Base-by-base conservation (phyloP, 176 grass and related monocot genomes). In the Eremochloa ophiuroides region DNA sequence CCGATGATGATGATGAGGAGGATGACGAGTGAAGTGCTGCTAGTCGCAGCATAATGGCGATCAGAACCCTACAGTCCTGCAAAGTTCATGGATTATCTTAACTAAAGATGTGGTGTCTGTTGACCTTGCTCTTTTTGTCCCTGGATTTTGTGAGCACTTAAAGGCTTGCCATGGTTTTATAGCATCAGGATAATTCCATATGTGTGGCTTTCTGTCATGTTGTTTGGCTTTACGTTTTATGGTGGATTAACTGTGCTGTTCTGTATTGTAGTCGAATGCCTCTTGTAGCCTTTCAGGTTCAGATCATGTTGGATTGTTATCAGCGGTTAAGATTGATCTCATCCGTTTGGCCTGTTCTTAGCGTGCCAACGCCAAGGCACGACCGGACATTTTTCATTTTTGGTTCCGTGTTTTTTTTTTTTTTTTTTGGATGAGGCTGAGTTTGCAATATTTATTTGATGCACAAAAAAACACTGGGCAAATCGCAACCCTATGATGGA, bases 21-120 rank as follows among this genome's bases (percentile, higher is more conserved):
- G 88, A 93, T 33, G 94, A 97, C 7, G 91, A 97, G 44, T 93
- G 75, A 90, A 84, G 3, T 76, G 29, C 55, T 59, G 23, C 46
- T 59, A 41, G 66, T 62, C 46, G 11, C 9, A 41, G 23, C 59
- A 27, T 29, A 69, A 62, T 76, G 38, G 74, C 26, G 4, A 66
- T 14, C n/a, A 2, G 29, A 75, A 59, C n/a, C n/a, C n/a, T n/a
- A n/a, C n/a, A n/a, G n/a, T n/a, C n/a, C n/a, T n/a, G n/a, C n/a
- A n/a, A n/a, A n/a, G n/a, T n/a, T n/a, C n/a, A n/a, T n/a, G n/a
- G n/a, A n/a, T n/a, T n/a, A n/a, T n/a, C n/a, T n/a, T n/a, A n/a
- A n/a, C n/a, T n/a, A n/a, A n/a, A n/a, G n/a, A 59, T 59, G 55
- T 59, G 55, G 0, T 58, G 23, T 1, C 10, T 1, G n/a, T 59